Conservation (phyloP, 345 rosid genomes). For the Rhodomyrtus tomentosa region DNA sequence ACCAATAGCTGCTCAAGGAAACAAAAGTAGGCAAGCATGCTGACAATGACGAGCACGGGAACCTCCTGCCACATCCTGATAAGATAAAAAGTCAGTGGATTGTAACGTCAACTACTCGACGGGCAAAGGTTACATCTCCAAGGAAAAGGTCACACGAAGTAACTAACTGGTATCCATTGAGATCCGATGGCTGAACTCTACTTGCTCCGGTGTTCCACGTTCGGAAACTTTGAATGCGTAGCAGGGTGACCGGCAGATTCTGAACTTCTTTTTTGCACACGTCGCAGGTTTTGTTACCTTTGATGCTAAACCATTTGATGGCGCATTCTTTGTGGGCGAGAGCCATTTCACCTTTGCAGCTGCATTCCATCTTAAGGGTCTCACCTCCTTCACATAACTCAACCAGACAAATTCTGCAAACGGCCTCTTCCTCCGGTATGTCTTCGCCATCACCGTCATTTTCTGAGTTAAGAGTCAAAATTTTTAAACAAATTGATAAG, state of each 20-base stretch:
- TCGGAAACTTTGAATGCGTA: conserved; percentile 51
- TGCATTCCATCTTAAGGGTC: conserved; percentile 95
- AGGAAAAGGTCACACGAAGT: not conserved
- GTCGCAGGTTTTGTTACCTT: conserved; percentile 88
- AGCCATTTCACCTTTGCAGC: conserved; percentile 97
- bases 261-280: conserved; percentile 82
- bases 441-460: conserved; percentile 63
- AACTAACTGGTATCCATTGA: conserved; percentile 35
- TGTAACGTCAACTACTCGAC: not conserved
- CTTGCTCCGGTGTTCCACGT: conserved; percentile 17
- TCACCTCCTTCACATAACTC: conserved; percentile 95
- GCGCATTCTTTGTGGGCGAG: conserved; percentile 92
- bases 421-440: conserved; percentile 91
- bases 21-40: conserved; percentile 91
- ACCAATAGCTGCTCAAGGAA: conserved; percentile 94
- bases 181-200: conserved; percentile 19
- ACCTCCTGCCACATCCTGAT: conserved; percentile 90
- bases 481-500: conserved; percentile 1
- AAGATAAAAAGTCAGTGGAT: not conserved
- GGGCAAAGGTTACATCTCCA: not conserved
- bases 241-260: conserved; percentile 79
- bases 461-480: conserved; percentile 25
- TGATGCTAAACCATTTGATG: conserved; percentile 87
- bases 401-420: conserved; percentile 82
- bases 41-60: conserved; percentile 68